Evolutionary conservation across 768 basidiomycete species (phyloP), one percentile per base, ranked within the genome.

Genomic region (Russula vinacea): DNA sequence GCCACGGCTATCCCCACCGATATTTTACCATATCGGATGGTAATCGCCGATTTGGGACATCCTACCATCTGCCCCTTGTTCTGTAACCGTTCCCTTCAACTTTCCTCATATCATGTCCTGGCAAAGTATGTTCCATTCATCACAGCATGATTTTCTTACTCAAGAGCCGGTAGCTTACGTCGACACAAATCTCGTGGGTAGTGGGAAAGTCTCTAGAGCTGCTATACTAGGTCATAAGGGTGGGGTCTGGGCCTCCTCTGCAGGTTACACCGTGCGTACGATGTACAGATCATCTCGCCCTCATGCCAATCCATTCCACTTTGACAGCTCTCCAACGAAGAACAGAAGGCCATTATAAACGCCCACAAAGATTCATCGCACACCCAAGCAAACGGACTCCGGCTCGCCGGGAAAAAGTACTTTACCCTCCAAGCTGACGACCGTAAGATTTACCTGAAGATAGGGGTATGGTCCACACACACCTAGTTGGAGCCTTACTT

Each of bases 131-230:
- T 62, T 29, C 22, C 9, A 32, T 29, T 32, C 17, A 6, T 40
- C 32, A 16, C 17, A 11, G 26, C 33, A 39, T 35, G 44, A 58
- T 33, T 17, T 42, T 64, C 52, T 45, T 44, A 61, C 50, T 26
- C 55, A 11, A 35, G 13, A 24, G 24, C 70, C 39, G 32, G 33
- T 71, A 94, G 92, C 81, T 66, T 92, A 92, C 78, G 89, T 94
- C 75, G 90, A 94, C 74, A 79, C 77, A 71, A 85, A 91, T 74
- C 84, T 95, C 62, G 74, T 95, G 70, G 89, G 84, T 40, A 86
- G 77, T 66, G 85, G 84, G 68, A 90, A 85, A 76, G 77, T 96
- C 72, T n/a, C 77, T 29, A 81, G 83, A 70, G 94, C 92, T 44
- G 92, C 92, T 35, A 88, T 90, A 71, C 50, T 93, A 54, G 92